Evolutionary conservation across 805 yeast genomes (phyloP), one percentile per base, ranked within the genome.

Genomic region (Spathaspora arborariae): DNA sequence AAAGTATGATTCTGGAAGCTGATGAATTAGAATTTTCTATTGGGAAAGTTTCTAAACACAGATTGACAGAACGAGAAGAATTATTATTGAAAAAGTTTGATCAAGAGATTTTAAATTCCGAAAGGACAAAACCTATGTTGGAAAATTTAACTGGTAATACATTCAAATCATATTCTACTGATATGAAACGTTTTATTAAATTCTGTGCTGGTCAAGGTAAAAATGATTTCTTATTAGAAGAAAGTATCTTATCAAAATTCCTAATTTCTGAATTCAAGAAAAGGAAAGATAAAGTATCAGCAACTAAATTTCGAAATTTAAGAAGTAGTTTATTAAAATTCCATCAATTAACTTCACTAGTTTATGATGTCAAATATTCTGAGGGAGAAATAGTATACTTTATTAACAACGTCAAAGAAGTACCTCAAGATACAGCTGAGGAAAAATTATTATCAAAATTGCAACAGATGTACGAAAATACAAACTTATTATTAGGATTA

Each of bases 141-240:
- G 26, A 39, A 1, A 45, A 19, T 26, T 39, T 48, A 40, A 45
- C 49, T 13, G 49, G 19, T 4, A 48, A 45, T n/a, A 48, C 51
- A 10, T 46, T 48, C 37, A 48, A 48, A 21, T 39, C 51, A 16
- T 48, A 48, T 33, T 30, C 48, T 6, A 41, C 48, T 13, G 51
- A 47, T 45, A 37, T 47, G 2, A 47, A 45, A 26, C 39, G 42
- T 13, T 47, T 47, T 19, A 45, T 47, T 13, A 41, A 38, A 20
- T 47, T 47, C 20, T 47, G 48, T 44, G 48, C 51, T 15, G 24
- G 40, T 24, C 51, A 47, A 41, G 51, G 51, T 20, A 41, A 26
- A 27, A n/a, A n/a, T 21, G 20, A 40, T 22, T 44, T 45, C 24
- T 37, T 41, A 5, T 35, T 47, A 8, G 46, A 47, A 9, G 24